phyloP scores from a whole-genome alignment of 805 yeast species.

The Candida michaelii region DNA sequence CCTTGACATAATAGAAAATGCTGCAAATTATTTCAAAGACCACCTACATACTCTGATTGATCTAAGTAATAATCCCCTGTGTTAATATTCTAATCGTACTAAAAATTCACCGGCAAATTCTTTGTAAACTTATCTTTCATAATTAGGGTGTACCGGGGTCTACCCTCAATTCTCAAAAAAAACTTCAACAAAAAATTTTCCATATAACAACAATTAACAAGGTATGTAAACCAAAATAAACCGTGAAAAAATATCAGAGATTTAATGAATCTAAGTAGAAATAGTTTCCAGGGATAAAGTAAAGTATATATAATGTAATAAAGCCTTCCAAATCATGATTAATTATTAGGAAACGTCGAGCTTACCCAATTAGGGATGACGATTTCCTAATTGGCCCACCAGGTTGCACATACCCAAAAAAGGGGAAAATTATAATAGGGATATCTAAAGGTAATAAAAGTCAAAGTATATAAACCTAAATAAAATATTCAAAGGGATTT shows the following conservation, averaged over 20 bases:
- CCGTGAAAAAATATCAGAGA: neutral
- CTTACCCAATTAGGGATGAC: conserved; percentile 26
- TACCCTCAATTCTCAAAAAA: conserved; percentile 4
- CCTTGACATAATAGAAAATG: no score
- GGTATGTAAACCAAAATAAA: conserved; percentile 8
- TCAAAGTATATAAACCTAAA: neutral
- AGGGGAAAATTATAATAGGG: conserved; percentile 3
- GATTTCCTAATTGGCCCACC: conserved; percentile 25
- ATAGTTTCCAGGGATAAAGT: neutral
- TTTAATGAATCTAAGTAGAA: neutral
- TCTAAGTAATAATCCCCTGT: no score
- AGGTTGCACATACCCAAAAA: conserved; percentile 24
- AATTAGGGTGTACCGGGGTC: neutral
- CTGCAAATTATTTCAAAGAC: no score
- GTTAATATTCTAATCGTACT: no score
- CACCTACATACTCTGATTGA: no score
- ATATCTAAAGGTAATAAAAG: neutral
- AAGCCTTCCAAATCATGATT: neutral
- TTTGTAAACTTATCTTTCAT: neutral
- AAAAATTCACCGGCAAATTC: no score
- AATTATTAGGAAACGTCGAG: conserved; percentile 6
- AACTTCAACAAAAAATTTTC: conserved; percentile 6
- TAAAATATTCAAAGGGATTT: neutral
- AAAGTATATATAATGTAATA: neutral
- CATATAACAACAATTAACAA: conserved; percentile 5